A percentile compares a stretch with the other conserved stretches of the same genome.
These are phyloP conservation scores for Bimuria novae-zelandiae DNA, from an alignment of 2,329 filamentous ascomycete genomes.

Conservation along the genomic window DNA sequence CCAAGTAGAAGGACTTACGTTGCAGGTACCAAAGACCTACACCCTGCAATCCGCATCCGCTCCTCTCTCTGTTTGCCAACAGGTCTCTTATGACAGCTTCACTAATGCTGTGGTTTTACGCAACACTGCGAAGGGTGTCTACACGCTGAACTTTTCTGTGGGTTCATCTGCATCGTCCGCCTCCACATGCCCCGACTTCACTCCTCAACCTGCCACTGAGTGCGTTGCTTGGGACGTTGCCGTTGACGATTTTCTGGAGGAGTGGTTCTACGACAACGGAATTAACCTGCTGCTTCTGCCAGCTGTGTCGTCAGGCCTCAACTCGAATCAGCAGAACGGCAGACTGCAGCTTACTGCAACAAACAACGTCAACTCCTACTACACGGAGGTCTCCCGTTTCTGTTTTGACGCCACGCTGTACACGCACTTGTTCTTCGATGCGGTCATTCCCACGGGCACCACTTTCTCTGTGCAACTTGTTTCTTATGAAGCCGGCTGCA, in stretches of 20 bases:
- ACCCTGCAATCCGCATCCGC: slow-evolving; percentile 1
- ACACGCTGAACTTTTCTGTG: slow-evolving; percentile 6
- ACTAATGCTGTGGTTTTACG: slow-evolving; percentile 9
- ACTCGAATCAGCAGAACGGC: not conserved
- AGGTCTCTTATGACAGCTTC: slow-evolving; percentile 6
- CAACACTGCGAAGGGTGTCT: slow-evolving; percentile 6
- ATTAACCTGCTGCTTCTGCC: slow-evolving; percentile 8
- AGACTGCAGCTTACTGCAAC: not conserved
- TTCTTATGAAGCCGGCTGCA: slow-evolving; percentile 4
- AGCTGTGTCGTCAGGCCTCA: not conserved
- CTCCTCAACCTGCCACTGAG: slow-evolving; percentile 4
- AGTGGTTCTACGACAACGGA: slow-evolving; percentile 8
- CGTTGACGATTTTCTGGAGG: slow-evolving; percentile 10
- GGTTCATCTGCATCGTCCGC: not conserved
- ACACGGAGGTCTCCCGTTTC: slow-evolving; percentile 11
- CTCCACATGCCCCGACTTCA: slow-evolving; percentile 11
- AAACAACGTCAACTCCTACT: slow-evolving; percentile 9
- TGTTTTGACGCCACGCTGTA: slow-evolving; percentile 10
- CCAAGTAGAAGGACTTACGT: slow-evolving; percentile 6
- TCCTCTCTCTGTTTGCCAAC: slow-evolving; percentile 5
- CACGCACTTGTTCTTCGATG: slow-evolving; percentile 12
- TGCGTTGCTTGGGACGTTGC: slow-evolving; percentile 12
- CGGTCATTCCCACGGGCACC: slow-evolving; percentile 3
- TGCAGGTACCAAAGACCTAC: slow-evolving; percentile 9
- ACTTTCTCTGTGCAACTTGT: slow-evolving; percentile 9